A percentile compares a stretch with the other conserved stretches of the same genome.
These are phyloP conservation scores for Mycosarcoma maydis DNA, from an alignment of 1,284 basidiomycete species.

Conservation along the genomic window DNA sequence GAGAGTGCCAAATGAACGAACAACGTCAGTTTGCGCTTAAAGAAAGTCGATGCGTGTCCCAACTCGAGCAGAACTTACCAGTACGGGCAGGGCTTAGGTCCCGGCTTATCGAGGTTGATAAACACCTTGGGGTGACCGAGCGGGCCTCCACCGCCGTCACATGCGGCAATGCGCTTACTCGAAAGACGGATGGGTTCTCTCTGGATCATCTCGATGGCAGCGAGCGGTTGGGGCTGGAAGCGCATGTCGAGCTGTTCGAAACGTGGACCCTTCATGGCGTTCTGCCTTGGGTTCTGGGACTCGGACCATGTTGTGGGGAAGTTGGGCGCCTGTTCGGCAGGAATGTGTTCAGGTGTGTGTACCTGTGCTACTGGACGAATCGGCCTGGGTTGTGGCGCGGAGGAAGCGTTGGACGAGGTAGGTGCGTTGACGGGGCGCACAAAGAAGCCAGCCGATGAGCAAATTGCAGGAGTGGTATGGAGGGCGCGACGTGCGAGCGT, in stretches of 20 bases:
- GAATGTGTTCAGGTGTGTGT: constrained; percentile 51
- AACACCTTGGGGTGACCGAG: constrained; percentile 96
- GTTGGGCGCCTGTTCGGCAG: constrained; percentile 57
- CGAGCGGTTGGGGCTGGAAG: constrained; percentile 87
- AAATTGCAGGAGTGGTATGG: constrained; percentile 12
- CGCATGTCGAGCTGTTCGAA: constrained; percentile 91
- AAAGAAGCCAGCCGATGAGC: constrained; percentile 39
- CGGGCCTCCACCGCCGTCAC: constrained; percentile 88
- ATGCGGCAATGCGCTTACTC: constrained; percentile 81
- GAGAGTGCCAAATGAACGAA: background rate
- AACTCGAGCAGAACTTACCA: constrained; percentile 40
- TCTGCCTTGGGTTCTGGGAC: constrained; percentile 71
- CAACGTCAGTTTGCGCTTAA: background rate
- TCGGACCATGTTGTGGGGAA: constrained; percentile 58
- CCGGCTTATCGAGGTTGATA: constrained; percentile 80
- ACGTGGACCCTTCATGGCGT: constrained; percentile 73
- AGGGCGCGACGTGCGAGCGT: constrained; percentile 18
- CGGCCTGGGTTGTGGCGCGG: constrained; percentile 34
- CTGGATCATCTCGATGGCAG: constrained; percentile 87
- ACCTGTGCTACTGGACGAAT: constrained; percentile 51
- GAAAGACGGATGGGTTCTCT: constrained; percentile 86
- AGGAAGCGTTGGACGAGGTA: constrained; percentile 48
- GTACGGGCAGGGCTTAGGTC: constrained; percentile 62
- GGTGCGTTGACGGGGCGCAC: constrained; percentile 47
- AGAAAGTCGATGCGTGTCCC: background rate